Evolutionary conservation across 2,329 filamentous ascomycete genomes (phyloP), one percentile per base, ranked within the genome.

Genomic region (Fusarium temperatum): DNA sequence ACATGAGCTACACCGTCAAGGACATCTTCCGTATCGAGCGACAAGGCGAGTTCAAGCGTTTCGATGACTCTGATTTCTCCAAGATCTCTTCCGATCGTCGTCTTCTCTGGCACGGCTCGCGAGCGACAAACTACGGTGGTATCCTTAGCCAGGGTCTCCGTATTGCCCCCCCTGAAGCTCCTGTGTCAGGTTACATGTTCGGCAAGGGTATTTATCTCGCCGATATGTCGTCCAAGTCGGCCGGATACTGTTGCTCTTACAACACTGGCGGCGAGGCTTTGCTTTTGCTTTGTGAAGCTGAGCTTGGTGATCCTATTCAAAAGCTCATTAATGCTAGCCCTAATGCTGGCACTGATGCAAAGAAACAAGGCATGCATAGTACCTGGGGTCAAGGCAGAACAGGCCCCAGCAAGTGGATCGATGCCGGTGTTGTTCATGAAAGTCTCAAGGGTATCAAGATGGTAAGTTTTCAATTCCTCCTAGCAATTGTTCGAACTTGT

Each of bases 201-300:
- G 94, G 92, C 65, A 97, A 97, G 82, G 94, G 94, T 50, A 93
- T 97, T 53, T 97, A 97, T 79, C 88, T 97, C 5, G 94, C 94
- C 6, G 94, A 97, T 78, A 95, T 95, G 87, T 92, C 90, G 0
- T 92, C 89, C 80, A 97, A 97, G 83, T 94, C 92, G 5, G 94
- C 94, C 22, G 90, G 90, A 76, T 97, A 97, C 83, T 96, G 94
- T 80, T 88, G 82, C 59, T 80, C 89, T 0, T 80, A 83, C 73
- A 87, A 84, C 68, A 93, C 92, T n/a, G 89, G 87, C n/a, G 88
- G 89, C 26, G 89, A 91, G 28, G 94, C 91, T 0, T 85, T 98
- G 7, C 85, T 97, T 8, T 87, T 98, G 24, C 90, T 98, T 4
- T 97, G 94, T 77, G 94, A 97, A 78, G 94, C 93, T 8, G 84